Evolutionary conservation across 1,284 basidiomycete genomes (phyloP), one percentile per base, ranked within the genome.

Genomic region (Microbotryomycetes sp.): DNA sequence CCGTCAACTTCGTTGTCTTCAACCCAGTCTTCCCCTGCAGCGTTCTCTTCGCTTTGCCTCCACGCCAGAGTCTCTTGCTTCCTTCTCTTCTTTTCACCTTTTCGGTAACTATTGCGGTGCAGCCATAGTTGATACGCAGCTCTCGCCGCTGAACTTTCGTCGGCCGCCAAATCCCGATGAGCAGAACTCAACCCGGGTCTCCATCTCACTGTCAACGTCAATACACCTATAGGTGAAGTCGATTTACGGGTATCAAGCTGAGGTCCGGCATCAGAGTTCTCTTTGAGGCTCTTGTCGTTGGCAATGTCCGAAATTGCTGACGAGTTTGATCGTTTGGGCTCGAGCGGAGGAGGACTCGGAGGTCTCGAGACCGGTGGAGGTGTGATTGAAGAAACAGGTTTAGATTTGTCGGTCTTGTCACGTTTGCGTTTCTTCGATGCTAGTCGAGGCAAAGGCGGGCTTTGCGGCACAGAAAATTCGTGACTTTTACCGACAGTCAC

Each of bases 101-200:
- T 41, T 6, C 45, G 41, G 21, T 45, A 45, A 30, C 56, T 45
- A 4, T 29, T n/a, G 0, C 45, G 31, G 26, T 61, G 41, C 1
- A 61, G 35, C 45, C 41, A 54, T 21, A 61, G 29, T 9, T 57
- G 46, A 41, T 58, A 61, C 11, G 52, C 29, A 11, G 56, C 51
- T 9, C 60, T 45, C 2, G 56, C 48, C 3, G 60, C 47, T 5
- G 60, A 54, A 0, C 47, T 53, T 3, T 51, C 26, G 4, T 52
- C 47, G 4, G 57, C 11, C 24, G 57, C 53, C 29, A 61, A 24
- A n/a, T 54, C 21, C 2, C 45, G 47, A 52, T 61, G 60, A 11
- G 23, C 9, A 5, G 52, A 23, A 4, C 52, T 57, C 18, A 61
- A 30, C 26, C 60, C 60, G 6, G 60, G 47, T 21, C 27, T 21